A percentile compares a stretch with the other conserved stretches of the same genome.
Evolutionary conservation across 148 eudicot genomes (phyloP).

Genomic region (Nepenthes gracilis): DNA sequence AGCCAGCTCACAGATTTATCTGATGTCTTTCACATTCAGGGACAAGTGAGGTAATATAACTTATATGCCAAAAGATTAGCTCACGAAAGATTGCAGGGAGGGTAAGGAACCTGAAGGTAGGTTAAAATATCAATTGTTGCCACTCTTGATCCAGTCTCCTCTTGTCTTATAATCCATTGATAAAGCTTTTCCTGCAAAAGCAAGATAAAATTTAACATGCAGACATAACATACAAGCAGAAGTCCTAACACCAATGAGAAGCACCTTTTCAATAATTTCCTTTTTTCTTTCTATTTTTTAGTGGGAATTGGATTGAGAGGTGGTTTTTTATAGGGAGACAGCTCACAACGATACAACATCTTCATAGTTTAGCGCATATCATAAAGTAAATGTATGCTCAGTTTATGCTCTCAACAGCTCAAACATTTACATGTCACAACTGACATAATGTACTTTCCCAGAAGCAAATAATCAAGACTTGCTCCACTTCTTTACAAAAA

Average conservation of each 20-base stretch:
- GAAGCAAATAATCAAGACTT: too few species aligned
- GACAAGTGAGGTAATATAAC: neutral
- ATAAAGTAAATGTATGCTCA: too few species aligned
- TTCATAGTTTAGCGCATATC: too few species aligned
- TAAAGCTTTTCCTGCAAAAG: conserved; percentile 66
- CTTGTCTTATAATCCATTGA: conserved; percentile 74
- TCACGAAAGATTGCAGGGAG: neutral
- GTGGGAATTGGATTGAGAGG: too few species aligned
- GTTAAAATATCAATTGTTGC: conserved; percentile 46
- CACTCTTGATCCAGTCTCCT: conserved; percentile 68
- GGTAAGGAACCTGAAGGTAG: conserved; percentile 47
- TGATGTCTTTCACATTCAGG: neutral
- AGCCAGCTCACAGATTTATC: neutral
- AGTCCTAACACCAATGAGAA: neutral
- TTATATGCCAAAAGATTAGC: neutral
- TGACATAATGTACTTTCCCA: too few species aligned
- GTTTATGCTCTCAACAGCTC: too few species aligned
- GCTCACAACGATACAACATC: too few species aligned
- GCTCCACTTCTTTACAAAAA: too few species aligned
- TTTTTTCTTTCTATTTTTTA: too few species aligned
- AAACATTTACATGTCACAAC: too few species aligned
- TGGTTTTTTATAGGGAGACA: too few species aligned
- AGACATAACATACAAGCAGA: neutral
- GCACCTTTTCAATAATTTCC: too few species aligned
- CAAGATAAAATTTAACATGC: neutral